A percentile compares a stretch with the other conserved stretches of the same genome.
phyloP scores from a whole-genome alignment of 2,329 filamentous ascomycete genomes.

The Cladosporium phlei region DNA sequence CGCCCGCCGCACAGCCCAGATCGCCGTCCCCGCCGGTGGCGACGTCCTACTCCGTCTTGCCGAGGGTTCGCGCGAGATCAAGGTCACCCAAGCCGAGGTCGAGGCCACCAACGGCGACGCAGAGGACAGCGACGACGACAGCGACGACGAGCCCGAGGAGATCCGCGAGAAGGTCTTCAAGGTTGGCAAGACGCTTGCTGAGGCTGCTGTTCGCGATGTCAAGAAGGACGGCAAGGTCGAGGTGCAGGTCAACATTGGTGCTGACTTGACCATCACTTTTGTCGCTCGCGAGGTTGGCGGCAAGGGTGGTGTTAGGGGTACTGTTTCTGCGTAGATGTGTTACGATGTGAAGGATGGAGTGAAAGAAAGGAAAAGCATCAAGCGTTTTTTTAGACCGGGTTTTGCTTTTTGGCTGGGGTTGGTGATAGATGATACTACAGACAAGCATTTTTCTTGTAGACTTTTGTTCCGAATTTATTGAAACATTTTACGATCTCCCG shows the following conservation, averaged over 20 bases:
- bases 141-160: constrained; percentile 80
- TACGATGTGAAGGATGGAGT: background rate
- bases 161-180: constrained; percentile 89
- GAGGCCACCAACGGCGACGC: constrained; percentile 61
- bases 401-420: background rate
- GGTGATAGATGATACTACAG: too few relatives aligned
- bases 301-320: constrained; percentile 74
- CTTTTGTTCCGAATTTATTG: too few relatives aligned
- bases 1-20: constrained; percentile 75
- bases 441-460: too few relatives aligned
- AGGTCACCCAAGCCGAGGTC: constrained; percentile 82
- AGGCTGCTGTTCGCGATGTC: constrained; percentile 75
- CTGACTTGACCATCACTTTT: constrained; percentile 73
- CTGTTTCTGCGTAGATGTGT: constrained; percentile 6
- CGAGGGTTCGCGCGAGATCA: constrained; percentile 87
- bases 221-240: constrained; percentile 90
- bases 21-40: constrained; percentile 72
- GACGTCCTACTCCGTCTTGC: constrained; percentile 83
- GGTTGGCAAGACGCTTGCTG: constrained; percentile 73
- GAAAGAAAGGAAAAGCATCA: background rate
- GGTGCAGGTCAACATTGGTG: constrained; percentile 81
- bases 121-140: constrained; percentile 55
- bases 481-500: too few relatives aligned
- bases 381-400: too few relatives aligned
- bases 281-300: constrained; percentile 81